These are phyloP conservation scores for Ploettnerulaceae sp. DNA, from an alignment of 2,329 filamentous ascomycete species.

Conservation along the genomic window DNA sequence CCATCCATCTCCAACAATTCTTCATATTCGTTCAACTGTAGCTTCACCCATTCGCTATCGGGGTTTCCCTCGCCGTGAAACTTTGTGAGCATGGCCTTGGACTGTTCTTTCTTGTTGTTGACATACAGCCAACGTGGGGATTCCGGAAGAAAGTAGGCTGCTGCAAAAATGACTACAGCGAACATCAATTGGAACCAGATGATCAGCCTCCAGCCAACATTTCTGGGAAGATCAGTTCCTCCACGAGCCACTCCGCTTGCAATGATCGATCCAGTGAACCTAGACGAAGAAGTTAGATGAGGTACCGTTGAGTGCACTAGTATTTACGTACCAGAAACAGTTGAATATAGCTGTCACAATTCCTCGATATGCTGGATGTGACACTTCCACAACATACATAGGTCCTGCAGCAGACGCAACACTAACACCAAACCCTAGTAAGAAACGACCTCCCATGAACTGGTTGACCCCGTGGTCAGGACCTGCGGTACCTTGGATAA, in stretches of 20 bases:
- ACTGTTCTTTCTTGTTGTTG: slow-evolving; percentile 37
- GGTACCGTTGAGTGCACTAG: slow-evolving; percentile 29
- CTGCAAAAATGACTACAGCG: slow-evolving; percentile 43
- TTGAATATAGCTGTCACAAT: slow-evolving; percentile 35
- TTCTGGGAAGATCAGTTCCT: slow-evolving; percentile 37
- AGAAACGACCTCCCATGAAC: slow-evolving; percentile 51
- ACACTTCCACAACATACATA: slow-evolving; percentile 42
- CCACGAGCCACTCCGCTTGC: slow-evolving; percentile 50
- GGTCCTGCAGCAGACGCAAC: slow-evolving; percentile 43
- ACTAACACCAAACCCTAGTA: slow-evolving; percentile 52
- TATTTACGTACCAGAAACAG: slow-evolving; percentile 24
- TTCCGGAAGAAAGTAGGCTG: slow-evolving; percentile 43
- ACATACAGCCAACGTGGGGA: slow-evolving; percentile 43
- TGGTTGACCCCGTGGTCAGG: slow-evolving; percentile 33
- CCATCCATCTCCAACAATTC: slow-evolving; percentile 46
- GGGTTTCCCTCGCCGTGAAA: slow-evolving; percentile 49
- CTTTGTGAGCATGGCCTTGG: slow-evolving; percentile 39
- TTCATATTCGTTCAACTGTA: slow-evolving; percentile 45
- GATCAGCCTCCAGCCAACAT: slow-evolving; percentile 43
- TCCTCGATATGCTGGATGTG: slow-evolving; percentile 42
- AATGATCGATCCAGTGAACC: slow-evolving; percentile 48
- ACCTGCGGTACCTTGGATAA: slow-evolving; percentile 38
- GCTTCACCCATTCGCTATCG: slow-evolving; percentile 46
- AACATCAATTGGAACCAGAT: slow-evolving; percentile 49
- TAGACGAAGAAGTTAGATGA: too few species aligned